A percentile compares a stretch with the other conserved stretches of the same genome.
Evolutionary conservation across 768 basidiomycete species (phyloP).

Genomic region (Boletus vinaceobasis): DNA sequence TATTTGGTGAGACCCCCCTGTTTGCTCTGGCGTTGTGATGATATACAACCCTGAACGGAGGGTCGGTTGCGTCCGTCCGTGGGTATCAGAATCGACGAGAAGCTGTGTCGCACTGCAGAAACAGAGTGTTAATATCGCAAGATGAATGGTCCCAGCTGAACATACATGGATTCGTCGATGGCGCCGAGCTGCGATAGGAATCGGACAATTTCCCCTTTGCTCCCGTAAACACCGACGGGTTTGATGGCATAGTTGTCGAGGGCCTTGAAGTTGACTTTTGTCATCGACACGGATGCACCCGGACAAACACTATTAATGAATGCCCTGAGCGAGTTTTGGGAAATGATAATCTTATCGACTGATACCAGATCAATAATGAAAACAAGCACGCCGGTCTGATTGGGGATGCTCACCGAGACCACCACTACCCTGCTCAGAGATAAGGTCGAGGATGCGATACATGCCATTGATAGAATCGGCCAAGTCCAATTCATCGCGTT

Average conservation of each 20-base stretch:
- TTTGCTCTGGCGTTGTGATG: slow-evolving; percentile 4
- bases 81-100: slow-evolving; percentile 7
- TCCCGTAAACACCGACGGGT: slow-evolving; percentile 58
- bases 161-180: slow-evolving; percentile 42
- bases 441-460: slow-evolving; percentile 52
- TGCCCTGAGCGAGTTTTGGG: slow-evolving; percentile 44
- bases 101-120: slow-evolving; percentile 13
- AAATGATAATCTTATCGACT: slow-evolving; percentile 66
- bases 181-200: slow-evolving; percentile 38
- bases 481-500: slow-evolving; percentile 20
- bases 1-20: slow-evolving; percentile 19
- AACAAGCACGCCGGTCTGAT: neutral
- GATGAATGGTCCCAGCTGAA: neutral
- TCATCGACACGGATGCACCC: slow-evolving; percentile 51
- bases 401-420: slow-evolving; percentile 42
- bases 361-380: neutral
- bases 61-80: slow-evolving; percentile 1
- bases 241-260: slow-evolving; percentile 46
- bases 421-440: slow-evolving; percentile 47
- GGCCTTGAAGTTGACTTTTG: slow-evolving; percentile 52
- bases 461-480: slow-evolving; percentile 39
- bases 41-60: slow-evolving; percentile 26
- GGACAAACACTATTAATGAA: slow-evolving; percentile 50
- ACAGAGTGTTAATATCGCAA: neutral
- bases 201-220: slow-evolving; percentile 45